phyloP scores from a whole-genome alignment of 2,329 filamentous ascomycete species.

The Phialophora expanda region DNA sequence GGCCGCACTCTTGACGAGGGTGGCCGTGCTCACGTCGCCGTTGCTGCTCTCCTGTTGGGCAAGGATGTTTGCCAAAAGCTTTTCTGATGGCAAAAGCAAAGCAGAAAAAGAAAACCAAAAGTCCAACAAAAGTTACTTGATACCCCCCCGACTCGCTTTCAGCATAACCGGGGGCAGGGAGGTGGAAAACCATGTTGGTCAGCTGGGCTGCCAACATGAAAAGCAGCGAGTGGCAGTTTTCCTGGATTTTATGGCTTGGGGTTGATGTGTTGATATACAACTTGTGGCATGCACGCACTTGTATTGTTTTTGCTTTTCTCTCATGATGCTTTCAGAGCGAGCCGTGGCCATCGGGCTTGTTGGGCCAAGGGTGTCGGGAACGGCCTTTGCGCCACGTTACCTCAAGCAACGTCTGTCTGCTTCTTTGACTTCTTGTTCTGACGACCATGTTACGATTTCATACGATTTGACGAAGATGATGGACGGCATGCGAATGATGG shows the following conservation, averaged over 20 bases:
- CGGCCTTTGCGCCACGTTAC: not conserved
- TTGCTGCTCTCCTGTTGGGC: slow-evolving; percentile 16
- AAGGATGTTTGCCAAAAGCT: slow-evolving; percentile 9
- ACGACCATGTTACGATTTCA: not conserved
- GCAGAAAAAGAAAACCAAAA: slow-evolving; percentile 19
- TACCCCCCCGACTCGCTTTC: slow-evolving; percentile 15
- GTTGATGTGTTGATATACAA: slow-evolving; percentile 18
- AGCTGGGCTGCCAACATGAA: slow-evolving; percentile 12
- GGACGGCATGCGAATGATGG: too few relatives aligned
- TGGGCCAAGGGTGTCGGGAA: not conserved
- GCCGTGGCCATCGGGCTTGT: not conserved
- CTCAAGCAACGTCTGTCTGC: not conserved
- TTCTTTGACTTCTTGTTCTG: not conserved
- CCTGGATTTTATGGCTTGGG: slow-evolving; percentile 3
- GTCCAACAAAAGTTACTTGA: slow-evolving; percentile 21
- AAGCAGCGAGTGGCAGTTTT: slow-evolving; percentile 20
- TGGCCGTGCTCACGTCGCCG: slow-evolving; percentile 15
- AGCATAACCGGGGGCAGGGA: slow-evolving; percentile 5
- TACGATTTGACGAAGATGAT: not conserved
- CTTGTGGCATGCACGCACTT: not conserved
- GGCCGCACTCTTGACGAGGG: slow-evolving; percentile 1
- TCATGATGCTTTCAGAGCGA: not conserved
- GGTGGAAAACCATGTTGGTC: slow-evolving; percentile 7
- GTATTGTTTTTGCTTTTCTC: not conserved
- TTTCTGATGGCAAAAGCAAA: slow-evolving; percentile 21